Evolutionary conservation across 352 stramenopile species (phyloP), one percentile per base, ranked within the genome.

Genomic region (Globisporangium radiosum): DNA sequence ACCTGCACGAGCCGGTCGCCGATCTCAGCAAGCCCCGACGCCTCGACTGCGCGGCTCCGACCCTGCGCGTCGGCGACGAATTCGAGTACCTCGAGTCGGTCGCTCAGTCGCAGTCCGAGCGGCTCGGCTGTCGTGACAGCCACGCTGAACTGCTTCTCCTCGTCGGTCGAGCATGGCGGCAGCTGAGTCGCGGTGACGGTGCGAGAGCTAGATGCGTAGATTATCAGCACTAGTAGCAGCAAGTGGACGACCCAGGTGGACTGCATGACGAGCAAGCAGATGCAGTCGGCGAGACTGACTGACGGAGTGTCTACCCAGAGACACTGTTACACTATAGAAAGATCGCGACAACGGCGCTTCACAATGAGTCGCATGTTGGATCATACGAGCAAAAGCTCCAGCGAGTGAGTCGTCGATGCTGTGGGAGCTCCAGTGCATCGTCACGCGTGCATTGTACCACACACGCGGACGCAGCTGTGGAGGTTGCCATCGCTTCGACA

Each of bases 21-120:
- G n/a, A 92, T 78, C 75, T 88, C 75, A 0, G 79, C 79, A 14
- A 88, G 59, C 1, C 75, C 78, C 0, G 74, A 85, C 33, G 76
- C 76, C 49, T 92, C 82, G 45, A 92, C 72, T 9, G 69, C 70
- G 49, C 78, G 73, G 8, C 70, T 66, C 5, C 80, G 76, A 47
- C 82, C 82, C 38, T 87, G 65, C 0, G 59, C 63, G 54, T 90
- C 78, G 2, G 65, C 63, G 39, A 87, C 57, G 53, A 92, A 92
- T 54, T 82, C 79, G 19, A 90, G 63, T 52, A 92, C 73, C 39
- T 83, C 67, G 49, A 90, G 66, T 47, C 72, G 76, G 19, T 87
- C 76, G 54, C 70, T 81, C 48, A 90, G 69, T 25, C 78, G 70
- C n/a, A 88, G 44, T 1, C 80, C 82, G 1, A 92, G 73, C 42